A percentile compares a stretch with the other conserved stretches of the same genome.
Evolutionary conservation across 345 rosid genomes (phyloP).

Genomic region (Camelina laxa): DNA sequence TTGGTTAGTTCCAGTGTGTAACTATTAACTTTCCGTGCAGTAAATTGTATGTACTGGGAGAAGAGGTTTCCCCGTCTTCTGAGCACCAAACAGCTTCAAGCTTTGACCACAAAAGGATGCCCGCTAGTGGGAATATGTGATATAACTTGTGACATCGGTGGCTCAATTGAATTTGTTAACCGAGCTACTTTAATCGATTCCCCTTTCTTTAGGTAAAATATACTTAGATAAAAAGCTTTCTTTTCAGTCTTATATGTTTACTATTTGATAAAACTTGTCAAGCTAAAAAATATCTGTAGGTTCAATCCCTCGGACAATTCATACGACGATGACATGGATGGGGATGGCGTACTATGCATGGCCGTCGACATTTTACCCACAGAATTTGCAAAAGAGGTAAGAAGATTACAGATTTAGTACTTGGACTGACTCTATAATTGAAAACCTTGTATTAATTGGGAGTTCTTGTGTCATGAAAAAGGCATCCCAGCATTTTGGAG

Average conservation of each 20-base stretch:
- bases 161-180: slow-evolving; percentile 84
- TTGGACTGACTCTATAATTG: slow-evolving; percentile 20
- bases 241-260: background rate
- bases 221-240: background rate
- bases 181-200: slow-evolving; percentile 74
- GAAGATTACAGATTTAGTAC: slow-evolving; percentile 18
- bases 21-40: slow-evolving; percentile 48
- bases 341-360: slow-evolving; percentile 73
- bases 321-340: slow-evolving; percentile 81
- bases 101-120: slow-evolving; percentile 58
- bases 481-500: slow-evolving; percentile 97
- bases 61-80: slow-evolving; percentile 78
- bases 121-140: slow-evolving; percentile 92
- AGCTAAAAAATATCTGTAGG: slow-evolving; percentile 46
- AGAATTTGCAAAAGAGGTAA: slow-evolving; percentile 94
- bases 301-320: slow-evolving; percentile 63
- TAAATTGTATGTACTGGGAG: slow-evolving; percentile 99
- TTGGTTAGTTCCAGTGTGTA: background rate
- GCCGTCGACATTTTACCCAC: slow-evolving; percentile 95
- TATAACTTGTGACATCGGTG: slow-evolving; percentile 88
- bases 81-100: slow-evolving; percentile 71
- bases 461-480: slow-evolving; percentile 44
- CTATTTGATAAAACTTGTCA: background rate
- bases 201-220: slow-evolving; percentile 81
- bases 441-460: slow-evolving; percentile 19